A percentile compares a stretch with the other conserved stretches of the same genome.
Conservation (phyloP, 768 basidiomycete genomes). For the Roridomyces roridus region DNA sequence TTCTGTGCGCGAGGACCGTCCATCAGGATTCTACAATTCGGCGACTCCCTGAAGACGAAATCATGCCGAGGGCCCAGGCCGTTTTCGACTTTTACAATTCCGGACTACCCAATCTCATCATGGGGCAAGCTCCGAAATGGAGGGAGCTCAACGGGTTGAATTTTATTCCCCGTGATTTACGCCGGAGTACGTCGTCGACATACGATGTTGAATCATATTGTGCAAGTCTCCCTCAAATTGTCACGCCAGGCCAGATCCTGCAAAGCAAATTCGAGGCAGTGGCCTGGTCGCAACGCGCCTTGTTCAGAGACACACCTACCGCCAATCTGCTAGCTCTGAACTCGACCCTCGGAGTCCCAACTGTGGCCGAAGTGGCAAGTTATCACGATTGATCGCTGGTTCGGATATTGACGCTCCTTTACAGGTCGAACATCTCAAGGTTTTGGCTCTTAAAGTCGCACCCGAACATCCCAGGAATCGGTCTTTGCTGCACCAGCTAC, state of each 20-base stretch:
- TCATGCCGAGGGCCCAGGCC: constrained; percentile 9
- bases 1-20: constrained; percentile 20
- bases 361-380: constrained; percentile 20
- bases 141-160: constrained; percentile 10
- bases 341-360: constrained; percentile 18
- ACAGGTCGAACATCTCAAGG: constrained; percentile 50
- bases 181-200: constrained; percentile 10
- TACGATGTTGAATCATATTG: constrained; percentile 12
- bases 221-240: constrained; percentile 13
- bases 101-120: constrained; percentile 8
- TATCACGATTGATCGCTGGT: background rate
- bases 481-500: constrained; percentile 43
- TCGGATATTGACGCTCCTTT: background rate
- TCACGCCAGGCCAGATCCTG: constrained; percentile 15
- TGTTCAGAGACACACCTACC: constrained; percentile 4
- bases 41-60: background rate
- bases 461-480: constrained; percentile 27
- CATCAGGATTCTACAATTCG: constrained; percentile 13
- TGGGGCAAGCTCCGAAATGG: constrained; percentile 16
- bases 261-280: constrained; percentile 6
- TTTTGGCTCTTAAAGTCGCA: constrained; percentile 37
- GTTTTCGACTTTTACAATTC: constrained; percentile 12
- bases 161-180: constrained; percentile 10
- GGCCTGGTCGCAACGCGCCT: constrained; percentile 21
- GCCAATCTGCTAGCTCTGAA: constrained; percentile 10